Evolutionary conservation across 306 rosid genomes (phyloP).

Genomic region (Vicia sativa): DNA sequence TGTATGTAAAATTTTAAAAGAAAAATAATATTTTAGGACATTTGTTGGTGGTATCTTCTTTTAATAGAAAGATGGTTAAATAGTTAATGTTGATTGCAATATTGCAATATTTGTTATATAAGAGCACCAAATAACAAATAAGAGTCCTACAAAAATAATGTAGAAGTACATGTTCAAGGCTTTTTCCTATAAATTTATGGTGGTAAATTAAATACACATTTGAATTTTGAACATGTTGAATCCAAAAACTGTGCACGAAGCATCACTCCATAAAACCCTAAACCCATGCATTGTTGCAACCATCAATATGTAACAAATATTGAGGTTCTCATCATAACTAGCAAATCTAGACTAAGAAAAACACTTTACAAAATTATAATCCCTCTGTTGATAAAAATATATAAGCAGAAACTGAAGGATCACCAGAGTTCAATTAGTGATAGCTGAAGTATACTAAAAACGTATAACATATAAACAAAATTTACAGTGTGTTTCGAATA

Average conservation of each 20-base stretch:
- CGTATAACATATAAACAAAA: slow-evolving; percentile 10
- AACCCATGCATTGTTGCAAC: not conserved
- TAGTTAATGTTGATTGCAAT: too few relatives aligned
- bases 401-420: not conserved
- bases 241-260: slow-evolving; percentile 12
- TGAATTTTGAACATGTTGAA: slow-evolving; percentile 4
- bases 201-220: slow-evolving; percentile 7
- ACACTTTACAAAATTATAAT: slow-evolving; percentile 32
- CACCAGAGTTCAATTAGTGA: slow-evolving; percentile 1
- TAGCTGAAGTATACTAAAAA: slow-evolving; percentile 17
- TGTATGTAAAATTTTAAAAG: too few relatives aligned
- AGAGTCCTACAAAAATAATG: not conserved
- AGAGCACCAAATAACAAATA: not conserved
- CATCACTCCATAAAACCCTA: not conserved
- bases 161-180: not conserved
- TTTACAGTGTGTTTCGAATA: slow-evolving; percentile 49
- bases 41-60: too few relatives aligned
- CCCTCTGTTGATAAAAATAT: not conserved
- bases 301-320: not conserved
- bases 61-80: too few relatives aligned
- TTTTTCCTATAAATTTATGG: not conserved
- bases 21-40: too few relatives aligned
- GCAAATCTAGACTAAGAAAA: slow-evolving; percentile 37
- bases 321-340: slow-evolving; percentile 16
- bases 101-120: not conserved